A percentile compares a stretch with the other conserved stretches of the same genome.
Evolutionary conservation across 2,329 filamentous ascomycete genomes (phyloP).

Genomic region (Fusarium napiforme): DNA sequence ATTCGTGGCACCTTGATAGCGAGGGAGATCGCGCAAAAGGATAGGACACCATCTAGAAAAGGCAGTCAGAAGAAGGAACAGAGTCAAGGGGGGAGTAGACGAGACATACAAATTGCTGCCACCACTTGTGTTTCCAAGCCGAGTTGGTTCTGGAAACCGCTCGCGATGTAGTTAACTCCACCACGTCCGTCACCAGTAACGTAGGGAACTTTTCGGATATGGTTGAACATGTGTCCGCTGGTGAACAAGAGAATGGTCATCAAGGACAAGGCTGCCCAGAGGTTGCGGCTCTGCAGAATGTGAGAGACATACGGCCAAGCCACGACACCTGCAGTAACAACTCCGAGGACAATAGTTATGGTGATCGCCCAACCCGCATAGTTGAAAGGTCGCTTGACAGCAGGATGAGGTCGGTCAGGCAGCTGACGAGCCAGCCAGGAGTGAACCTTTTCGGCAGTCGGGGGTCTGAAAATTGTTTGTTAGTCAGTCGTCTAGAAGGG

Average conservation of each 20-base stretch:
- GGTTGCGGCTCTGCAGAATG: slow-evolving; percentile 86
- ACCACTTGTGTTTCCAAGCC: slow-evolving; percentile 96
- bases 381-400: slow-evolving; percentile 87
- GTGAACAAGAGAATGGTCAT: slow-evolving; percentile 93
- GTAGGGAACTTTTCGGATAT: slow-evolving; percentile 95
- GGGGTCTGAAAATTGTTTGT: slow-evolving; percentile 61
- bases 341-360: slow-evolving; percentile 75
- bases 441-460: slow-evolving; percentile 81
- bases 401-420: slow-evolving; percentile 79
- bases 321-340: slow-evolving; percentile 74
- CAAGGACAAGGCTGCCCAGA: slow-evolving; percentile 92
- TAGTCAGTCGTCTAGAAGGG: neutral
- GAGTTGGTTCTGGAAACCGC: slow-evolving; percentile 92
- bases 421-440: slow-evolving; percentile 83
- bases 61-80: neutral
- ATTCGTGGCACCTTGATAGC: slow-evolving; percentile 94
- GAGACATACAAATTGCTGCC: slow-evolving; percentile 84
- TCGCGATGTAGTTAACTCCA: slow-evolving; percentile 88
- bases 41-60: slow-evolving; percentile 71
- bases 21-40: slow-evolving; percentile 91
- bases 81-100: neutral
- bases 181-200: slow-evolving; percentile 86
- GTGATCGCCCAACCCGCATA: slow-evolving; percentile 78
- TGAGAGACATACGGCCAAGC: slow-evolving; percentile 83
- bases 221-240: slow-evolving; percentile 99